Evolutionary conservation across 257 asterid genomes (phyloP), one percentile per base, ranked within the genome.

Genomic region (Forsythia suspensa): DNA sequence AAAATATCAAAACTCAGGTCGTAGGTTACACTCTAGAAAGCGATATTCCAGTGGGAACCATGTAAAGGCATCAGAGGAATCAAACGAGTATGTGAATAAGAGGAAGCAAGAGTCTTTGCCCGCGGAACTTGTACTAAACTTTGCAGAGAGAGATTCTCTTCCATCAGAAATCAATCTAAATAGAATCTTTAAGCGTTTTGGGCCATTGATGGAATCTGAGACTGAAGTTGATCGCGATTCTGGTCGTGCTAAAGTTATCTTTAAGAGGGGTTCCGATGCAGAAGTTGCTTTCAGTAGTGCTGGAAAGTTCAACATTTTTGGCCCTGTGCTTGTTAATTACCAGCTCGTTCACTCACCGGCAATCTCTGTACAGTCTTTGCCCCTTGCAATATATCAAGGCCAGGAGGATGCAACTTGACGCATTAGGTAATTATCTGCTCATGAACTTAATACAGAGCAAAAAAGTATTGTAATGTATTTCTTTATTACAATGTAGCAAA

Each of bases 221-320:
- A 96, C 99, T 0, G 94, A 91, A 88, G 89, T 96, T 73, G 89
- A 89, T 80, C 91, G 76, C 2, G 96, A 87, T 37, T 84, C 91
- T n/a, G 89, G 88, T 13, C 91, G 97, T 57, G 99, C 95, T 42
- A 91, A 91, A 72, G 94, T 96, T 74, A 89, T 94, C 80, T 96
- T 92, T 76, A 96, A 96, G 78, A 87, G 89, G 80, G 97, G 97
- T 65, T 85, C 94, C n/a, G 99, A 96, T 80, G 99, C 99, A 65
- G 95, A 94, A 86, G 94, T 90, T 78, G 99, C 99, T 76, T 89
- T 70, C 34, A 89, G 87, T 75, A 96, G 99, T 82, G 91, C 91
- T 0, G 92, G 87, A 73, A 89, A 86, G 76, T 90, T 96, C 84
- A 88, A 80, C 78, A 89, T 96, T 73, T 94, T 96, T 68, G 99